These are phyloP conservation scores for Aspergillus nidulans DNA, from an alignment of 495 filamentous ascomycete genomes.

Conservation along the genomic window DNA sequence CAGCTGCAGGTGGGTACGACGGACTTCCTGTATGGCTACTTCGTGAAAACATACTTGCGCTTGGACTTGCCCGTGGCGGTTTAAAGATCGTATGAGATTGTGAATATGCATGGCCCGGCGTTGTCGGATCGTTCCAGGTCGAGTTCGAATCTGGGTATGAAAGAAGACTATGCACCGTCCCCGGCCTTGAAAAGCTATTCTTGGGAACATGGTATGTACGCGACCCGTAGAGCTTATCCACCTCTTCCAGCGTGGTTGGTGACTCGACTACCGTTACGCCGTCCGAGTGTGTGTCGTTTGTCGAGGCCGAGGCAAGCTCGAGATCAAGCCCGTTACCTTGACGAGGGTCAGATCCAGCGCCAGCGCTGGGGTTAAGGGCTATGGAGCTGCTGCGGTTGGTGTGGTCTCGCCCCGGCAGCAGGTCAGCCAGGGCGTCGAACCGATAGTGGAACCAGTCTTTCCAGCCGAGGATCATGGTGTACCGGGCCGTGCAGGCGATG, in stretches of 20 bases:
- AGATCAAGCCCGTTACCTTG: background rate
- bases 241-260: background rate
- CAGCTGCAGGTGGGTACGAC: background rate
- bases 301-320: background rate
- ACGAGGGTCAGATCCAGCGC: background rate
- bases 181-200: constrained; percentile 2
- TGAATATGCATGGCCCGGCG: background rate
- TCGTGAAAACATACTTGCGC: background rate
- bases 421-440: background rate
- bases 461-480: constrained; percentile 45
- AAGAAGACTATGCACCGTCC: background rate
- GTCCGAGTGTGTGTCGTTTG: background rate
- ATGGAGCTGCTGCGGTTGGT: background rate
- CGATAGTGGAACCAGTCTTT: constrained; percentile 31
- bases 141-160: background rate
- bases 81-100: background rate
- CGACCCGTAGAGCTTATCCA: background rate
- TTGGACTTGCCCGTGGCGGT: background rate
- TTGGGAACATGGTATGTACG: background rate
- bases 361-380: background rate
- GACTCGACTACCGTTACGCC: background rate
- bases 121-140: background rate
- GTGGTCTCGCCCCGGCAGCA: background rate
- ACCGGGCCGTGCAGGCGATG: constrained; percentile 4
- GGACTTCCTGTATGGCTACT: background rate